Percentiles rank a stretch among this genome's conserved stretches.
phyloP scores from a whole-genome alignment of 2,329 filamentous ascomycete genomes.

The Pleurostoma richardsiae region DNA sequence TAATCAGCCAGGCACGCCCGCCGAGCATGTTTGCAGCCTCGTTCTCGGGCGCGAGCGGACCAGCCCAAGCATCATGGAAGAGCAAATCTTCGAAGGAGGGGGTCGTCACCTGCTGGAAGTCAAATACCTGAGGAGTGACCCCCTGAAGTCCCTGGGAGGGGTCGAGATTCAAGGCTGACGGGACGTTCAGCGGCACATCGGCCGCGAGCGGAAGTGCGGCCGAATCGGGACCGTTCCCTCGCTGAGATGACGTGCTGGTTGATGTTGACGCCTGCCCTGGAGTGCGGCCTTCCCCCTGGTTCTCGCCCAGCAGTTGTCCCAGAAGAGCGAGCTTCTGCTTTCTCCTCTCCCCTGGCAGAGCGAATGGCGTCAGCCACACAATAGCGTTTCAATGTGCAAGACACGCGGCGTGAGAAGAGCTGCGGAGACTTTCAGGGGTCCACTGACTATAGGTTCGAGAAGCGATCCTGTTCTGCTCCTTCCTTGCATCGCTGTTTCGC shows the following conservation, averaged over 20 bases:
- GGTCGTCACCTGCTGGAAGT: background rate
- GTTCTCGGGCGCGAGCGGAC: background rate
- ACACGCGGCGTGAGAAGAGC: background rate
- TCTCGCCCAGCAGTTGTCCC: constrained; percentile 27
- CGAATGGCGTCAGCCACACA: constrained; percentile 8
- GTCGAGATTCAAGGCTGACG: too few species aligned
- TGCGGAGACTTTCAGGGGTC: too few species aligned
- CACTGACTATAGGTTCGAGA: constrained; percentile 16
- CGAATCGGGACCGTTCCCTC: too few species aligned
- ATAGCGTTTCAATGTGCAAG: background rate
- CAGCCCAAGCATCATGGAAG: background rate
- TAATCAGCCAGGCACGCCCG: background rate
- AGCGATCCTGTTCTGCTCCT: constrained; percentile 17
- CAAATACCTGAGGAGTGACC: background rate
- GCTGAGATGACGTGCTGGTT: too few species aligned
- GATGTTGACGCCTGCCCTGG: too few species aligned
- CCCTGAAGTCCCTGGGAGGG: background rate
- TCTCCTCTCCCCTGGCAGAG: constrained; percentile 30
- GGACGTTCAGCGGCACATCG: too few species aligned
- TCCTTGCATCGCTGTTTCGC: constrained; percentile 13
- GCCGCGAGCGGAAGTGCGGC: too few species aligned
- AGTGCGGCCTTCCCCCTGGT: background rate
- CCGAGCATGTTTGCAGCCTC: background rate
- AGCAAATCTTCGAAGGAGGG: background rate
- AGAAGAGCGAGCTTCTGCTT: constrained; percentile 36